phyloP scores from a whole-genome alignment of 2,329 filamentous ascomycete species.

The Chrysoporthe puriensis region DNA sequence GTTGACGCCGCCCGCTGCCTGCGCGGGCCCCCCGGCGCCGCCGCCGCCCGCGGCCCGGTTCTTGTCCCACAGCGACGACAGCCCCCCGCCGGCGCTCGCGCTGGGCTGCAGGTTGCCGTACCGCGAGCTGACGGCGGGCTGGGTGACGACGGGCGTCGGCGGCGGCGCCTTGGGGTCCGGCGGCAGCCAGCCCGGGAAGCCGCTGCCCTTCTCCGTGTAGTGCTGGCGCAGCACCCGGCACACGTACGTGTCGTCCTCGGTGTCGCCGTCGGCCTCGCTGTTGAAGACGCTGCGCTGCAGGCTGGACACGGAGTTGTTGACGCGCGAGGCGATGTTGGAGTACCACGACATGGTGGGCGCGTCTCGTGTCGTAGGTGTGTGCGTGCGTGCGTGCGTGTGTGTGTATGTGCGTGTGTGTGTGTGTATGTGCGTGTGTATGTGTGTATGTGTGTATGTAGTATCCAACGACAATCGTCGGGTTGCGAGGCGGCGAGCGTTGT shows the following conservation, averaged over 20 bases:
- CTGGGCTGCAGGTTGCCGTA: slow-evolving; percentile 49
- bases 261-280: slow-evolving; percentile 70
- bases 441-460: neutral
- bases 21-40: neutral
- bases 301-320: slow-evolving; percentile 69
- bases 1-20: slow-evolving; percentile 5
- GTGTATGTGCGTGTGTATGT: neutral
- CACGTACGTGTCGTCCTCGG: slow-evolving; percentile 90
- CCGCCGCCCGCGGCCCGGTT: slow-evolving; percentile 34
- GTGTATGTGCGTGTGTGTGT: neutral
- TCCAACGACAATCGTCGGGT: neutral
- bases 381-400: neutral
- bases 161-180: slow-evolving; percentile 80
- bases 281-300: slow-evolving; percentile 54
- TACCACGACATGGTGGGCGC: slow-evolving; percentile 73
- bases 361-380: neutral
- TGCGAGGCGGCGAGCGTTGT: too few relatives aligned
- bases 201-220: slow-evolving; percentile 84
- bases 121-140: slow-evolving; percentile 51
- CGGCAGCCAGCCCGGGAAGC: slow-evolving; percentile 85
- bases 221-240: slow-evolving; percentile 91
- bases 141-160: slow-evolving; percentile 54
- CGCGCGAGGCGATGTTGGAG: slow-evolving; percentile 70
- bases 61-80: slow-evolving; percentile 64
- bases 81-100: slow-evolving; percentile 39